A percentile compares a stretch with the other conserved stretches of the same genome.
Conservation (phyloP, 768 basidiomycete species). For the Pleurotus djamor region DNA sequence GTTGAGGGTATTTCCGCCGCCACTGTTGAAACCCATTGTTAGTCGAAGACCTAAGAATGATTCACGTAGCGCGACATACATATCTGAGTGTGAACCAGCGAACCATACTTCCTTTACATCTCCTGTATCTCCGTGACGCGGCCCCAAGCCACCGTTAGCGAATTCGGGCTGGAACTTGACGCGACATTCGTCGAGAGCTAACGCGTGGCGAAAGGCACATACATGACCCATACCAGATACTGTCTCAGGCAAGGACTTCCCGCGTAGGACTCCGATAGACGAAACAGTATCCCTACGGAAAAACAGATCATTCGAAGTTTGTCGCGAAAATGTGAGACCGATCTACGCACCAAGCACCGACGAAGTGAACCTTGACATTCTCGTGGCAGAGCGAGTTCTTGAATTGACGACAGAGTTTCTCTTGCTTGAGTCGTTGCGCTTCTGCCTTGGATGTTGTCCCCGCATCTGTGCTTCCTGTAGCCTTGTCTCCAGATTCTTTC, state of each 20-base stretch:
- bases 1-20: slow-evolving; percentile 2
- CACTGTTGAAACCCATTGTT: too few species aligned
- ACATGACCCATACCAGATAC: slow-evolving; percentile 19
- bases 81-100: slow-evolving; percentile 34
- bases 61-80: too few species aligned
- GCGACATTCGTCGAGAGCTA: slow-evolving; percentile 43
- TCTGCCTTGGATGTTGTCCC: too few species aligned
- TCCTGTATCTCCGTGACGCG: slow-evolving; percentile 6
- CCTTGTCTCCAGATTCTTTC: too few species aligned
- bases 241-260: slow-evolving; percentile 25
- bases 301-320: too few species aligned
- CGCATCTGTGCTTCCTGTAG: too few species aligned
- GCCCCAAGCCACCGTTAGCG: slow-evolving; percentile 19
- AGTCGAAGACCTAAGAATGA: too few species aligned
- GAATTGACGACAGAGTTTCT: slow-evolving; percentile 11
- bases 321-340: too few species aligned
- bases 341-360: slow-evolving; percentile 37
- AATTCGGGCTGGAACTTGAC: slow-evolving; percentile 44
- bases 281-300: slow-evolving; percentile 49
- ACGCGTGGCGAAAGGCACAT: slow-evolving; percentile 37
- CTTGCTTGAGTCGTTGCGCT: neutral
- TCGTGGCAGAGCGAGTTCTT: neutral
- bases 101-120: slow-evolving; percentile 42
- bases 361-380: slow-evolving; percentile 31
- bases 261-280: slow-evolving; percentile 31